Percentiles rank a stretch among this genome's conserved stretches.
phyloP scores from a whole-genome alignment of 306 rosid genomes.

The Nissolia schottii region DNA sequence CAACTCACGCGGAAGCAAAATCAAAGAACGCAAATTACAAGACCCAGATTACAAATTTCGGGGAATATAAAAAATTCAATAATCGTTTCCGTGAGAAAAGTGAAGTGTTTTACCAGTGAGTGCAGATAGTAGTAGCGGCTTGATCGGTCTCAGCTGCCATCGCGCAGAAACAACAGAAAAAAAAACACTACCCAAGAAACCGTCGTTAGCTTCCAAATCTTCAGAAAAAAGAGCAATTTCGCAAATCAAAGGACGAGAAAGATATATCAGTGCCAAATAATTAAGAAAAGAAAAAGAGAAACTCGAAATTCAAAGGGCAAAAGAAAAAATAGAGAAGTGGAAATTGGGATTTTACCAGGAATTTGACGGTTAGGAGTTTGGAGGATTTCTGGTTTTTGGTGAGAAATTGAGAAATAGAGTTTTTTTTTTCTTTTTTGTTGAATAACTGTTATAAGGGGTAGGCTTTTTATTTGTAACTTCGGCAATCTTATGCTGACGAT shows the following conservation, averaged over 20 bases:
- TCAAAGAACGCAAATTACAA: not conserved
- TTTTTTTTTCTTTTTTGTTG: not conserved
- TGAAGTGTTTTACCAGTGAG: conserved; percentile 61
- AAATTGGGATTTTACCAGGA: not conserved
- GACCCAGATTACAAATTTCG: not conserved
- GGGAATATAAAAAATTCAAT: not conserved
- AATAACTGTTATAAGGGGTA: conserved; percentile 4
- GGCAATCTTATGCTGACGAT: conserved; percentile 1
- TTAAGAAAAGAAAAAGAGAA: not conserved
- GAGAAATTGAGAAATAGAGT: not conserved
- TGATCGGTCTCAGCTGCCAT: conserved; percentile 66
- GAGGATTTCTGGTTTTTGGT: not conserved
- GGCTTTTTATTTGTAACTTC: not conserved
- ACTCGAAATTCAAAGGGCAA: not conserved
- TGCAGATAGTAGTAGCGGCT: conserved; percentile 44
- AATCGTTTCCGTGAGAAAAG: not conserved
- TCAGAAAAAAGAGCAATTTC: conserved; percentile 8
- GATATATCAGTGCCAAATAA: conserved; percentile 6
- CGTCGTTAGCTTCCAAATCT: conserved; percentile 23
- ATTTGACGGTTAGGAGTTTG: not conserved
- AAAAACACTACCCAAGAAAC: not conserved
- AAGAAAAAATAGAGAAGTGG: not conserved
- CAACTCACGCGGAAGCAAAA: not conserved
- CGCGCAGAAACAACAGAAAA: conserved; percentile 16
- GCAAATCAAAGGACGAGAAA: not conserved